phyloP scores from a whole-genome alignment of 495 filamentous ascomycete genomes.

The Ramalina intermedia region DNA sequence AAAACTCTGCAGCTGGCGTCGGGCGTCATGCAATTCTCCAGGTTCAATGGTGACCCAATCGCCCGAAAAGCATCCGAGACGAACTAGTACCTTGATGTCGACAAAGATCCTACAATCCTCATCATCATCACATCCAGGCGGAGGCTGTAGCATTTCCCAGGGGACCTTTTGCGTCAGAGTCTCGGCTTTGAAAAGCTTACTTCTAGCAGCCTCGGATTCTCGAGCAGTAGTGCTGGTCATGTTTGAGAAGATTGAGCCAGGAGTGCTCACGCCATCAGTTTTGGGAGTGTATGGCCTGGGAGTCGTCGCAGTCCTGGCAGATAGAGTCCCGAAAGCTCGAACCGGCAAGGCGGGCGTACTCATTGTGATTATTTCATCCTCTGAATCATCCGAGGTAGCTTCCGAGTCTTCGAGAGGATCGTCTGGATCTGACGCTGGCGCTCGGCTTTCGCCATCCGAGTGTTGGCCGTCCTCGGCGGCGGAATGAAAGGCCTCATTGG shows the following conservation, averaged over 20 bases:
- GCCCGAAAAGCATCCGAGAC: slow-evolving; percentile 87
- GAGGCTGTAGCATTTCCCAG: slow-evolving; percentile 68
- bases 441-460: background rate
- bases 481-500: slow-evolving; percentile 79
- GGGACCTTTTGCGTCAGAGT: slow-evolving; percentile 59
- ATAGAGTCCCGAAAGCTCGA: slow-evolving; percentile 50
- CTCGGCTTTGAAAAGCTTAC: slow-evolving; percentile 63
- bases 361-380: slow-evolving; percentile 74
- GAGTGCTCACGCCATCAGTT: slow-evolving; percentile 55
- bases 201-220: slow-evolving; percentile 39
- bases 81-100: slow-evolving; percentile 67
- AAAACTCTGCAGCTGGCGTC: background rate
- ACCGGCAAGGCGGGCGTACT: slow-evolving; percentile 62
- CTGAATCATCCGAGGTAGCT: slow-evolving; percentile 57
- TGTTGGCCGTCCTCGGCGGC: slow-evolving; percentile 56
- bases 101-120: slow-evolving; percentile 82
- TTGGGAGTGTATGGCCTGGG: slow-evolving; percentile 50
- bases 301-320: slow-evolving; percentile 55
- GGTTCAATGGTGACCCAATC: slow-evolving; percentile 89
- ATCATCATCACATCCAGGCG: slow-evolving; percentile 68
- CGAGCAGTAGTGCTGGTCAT: slow-evolving; percentile 67
- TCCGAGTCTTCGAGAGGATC: slow-evolving; percentile 41
- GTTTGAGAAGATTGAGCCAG: slow-evolving; percentile 72
- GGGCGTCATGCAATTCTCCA: slow-evolving; percentile 39
- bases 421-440: slow-evolving; percentile 28